These are phyloP conservation scores for Cornus florida DNA, from an alignment of 148 eudicot genomes.

Conservation along the genomic window DNA sequence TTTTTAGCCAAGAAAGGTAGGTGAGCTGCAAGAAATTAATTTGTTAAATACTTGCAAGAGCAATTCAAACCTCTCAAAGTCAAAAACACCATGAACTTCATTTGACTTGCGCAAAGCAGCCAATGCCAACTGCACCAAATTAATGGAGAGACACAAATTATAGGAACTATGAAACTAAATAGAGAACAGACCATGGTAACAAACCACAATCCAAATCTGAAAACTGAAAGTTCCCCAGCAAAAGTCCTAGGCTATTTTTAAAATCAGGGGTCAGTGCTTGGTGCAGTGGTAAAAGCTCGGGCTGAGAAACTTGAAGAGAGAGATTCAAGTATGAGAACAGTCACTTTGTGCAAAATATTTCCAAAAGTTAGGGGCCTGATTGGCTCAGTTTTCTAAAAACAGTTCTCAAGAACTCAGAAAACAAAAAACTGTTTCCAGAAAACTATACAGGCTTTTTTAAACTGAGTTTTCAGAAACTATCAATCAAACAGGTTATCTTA, in stretches of 20 bases:
- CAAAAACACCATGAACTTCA: constrained; percentile 52
- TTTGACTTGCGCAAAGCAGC: constrained; percentile 76
- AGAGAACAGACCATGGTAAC: not conserved
- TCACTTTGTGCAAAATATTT: too few relatives aligned
- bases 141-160: constrained; percentile 9
- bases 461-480: too few relatives aligned
- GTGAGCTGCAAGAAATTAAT: not conserved
- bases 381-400: too few relatives aligned
- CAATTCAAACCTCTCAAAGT: constrained; percentile 70
- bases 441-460: too few relatives aligned
- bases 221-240: not conserved
- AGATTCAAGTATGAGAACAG: too few relatives aligned
- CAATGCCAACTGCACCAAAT: constrained; percentile 72
- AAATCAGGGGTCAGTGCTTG: too few relatives aligned
- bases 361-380: too few relatives aligned
- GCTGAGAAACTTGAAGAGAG: too few relatives aligned
- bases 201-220: not conserved
- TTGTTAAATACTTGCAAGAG: not conserved
- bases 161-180: not conserved
- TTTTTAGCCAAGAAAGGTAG: constrained; percentile 13
- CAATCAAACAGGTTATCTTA: too few relatives aligned
- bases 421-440: too few relatives aligned
- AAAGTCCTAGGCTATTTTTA: not conserved
- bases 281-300: too few relatives aligned
- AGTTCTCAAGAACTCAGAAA: too few relatives aligned